These are phyloP conservation scores for Nitzschia putrida DNA, from an alignment of 108 stramenopile genomes.

Conservation along the genomic window DNA sequence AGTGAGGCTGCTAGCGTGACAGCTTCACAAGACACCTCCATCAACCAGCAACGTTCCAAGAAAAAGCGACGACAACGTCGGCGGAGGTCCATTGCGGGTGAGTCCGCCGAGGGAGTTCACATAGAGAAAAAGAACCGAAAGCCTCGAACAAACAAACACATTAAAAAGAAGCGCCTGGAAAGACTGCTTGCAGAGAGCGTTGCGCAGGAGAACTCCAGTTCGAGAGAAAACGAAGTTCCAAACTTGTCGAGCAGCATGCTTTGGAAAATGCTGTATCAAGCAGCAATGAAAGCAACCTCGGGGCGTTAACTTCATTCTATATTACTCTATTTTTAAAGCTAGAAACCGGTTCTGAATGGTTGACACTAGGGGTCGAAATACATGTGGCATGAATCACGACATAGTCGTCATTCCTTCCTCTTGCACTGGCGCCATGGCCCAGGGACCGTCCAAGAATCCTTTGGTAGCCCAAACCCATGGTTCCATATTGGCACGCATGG, in stretches of 20 bases:
- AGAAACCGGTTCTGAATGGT: too few relatives aligned
- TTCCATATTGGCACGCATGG: conserved; percentile 55
- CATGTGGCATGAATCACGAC: too few relatives aligned
- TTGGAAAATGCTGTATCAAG: background rate
- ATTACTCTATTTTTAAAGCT: too few relatives aligned
- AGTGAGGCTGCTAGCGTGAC: too few relatives aligned
- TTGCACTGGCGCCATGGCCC: conserved; percentile 24
- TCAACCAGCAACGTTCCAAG: too few relatives aligned
- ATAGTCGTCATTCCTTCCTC: too few relatives aligned
- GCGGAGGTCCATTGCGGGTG: too few relatives aligned
- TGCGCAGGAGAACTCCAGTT: background rate
- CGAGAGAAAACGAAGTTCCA: background rate
- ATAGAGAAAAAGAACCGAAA: background rate
- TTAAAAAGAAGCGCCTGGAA: background rate
- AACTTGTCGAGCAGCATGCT: background rate
- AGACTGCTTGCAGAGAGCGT: background rate
- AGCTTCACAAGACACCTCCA: too few relatives aligned
- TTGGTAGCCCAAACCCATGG: conserved; percentile 66
- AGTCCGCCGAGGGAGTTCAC: too few relatives aligned
- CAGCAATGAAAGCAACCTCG: background rate
- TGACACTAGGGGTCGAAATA: too few relatives aligned
- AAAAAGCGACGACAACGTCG: too few relatives aligned
- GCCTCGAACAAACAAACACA: conserved; percentile 3
- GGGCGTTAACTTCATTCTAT: background rate
- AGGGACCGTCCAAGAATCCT: conserved; percentile 75